Evolutionary conservation across 2,329 filamentous ascomycete genomes (phyloP), one percentile per base, ranked within the genome.

Genomic region (Clonostachys solani): DNA sequence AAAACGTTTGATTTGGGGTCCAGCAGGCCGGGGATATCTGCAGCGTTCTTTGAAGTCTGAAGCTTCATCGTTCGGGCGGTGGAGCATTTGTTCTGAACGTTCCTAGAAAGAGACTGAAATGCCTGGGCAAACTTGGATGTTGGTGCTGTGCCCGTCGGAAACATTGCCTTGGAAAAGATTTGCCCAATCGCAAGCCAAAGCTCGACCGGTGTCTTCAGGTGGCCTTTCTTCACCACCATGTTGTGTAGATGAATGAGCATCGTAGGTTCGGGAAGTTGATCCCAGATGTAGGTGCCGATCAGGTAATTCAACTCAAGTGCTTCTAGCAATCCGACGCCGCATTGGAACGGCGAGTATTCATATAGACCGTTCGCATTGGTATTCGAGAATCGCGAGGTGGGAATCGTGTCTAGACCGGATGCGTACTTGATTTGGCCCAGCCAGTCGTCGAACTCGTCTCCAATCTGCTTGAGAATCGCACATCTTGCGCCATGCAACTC

Each of bases 321-420:
- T 50, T 78, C 73, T 43, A 63, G 56, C 7, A 78, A 59, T 0
- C 71, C 70, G 12, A 65, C 64, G 15, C 72, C 74, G 36, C 73
- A 77, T 3, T 76, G 60, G 36, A 68, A 76, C 0, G 74, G 75
- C 4, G 70, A 77, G 47, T 72, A 74, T 16, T 72, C 66, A 65
- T 68, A 77, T 1, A 77, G 57, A 0, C 72, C 72, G 43, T 77
- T 74, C 1, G 63, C 6, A 49, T 71, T 63, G 3, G 60, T 62
- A 13, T 57, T 54, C 1, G 64, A 56, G 51, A 77, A 76, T 1
- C 67, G 66, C 3, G 72, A 74, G 4, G 62, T 62, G 0, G 67
- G 36, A n/a, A 38, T 38, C 36, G 36, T n/a, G 17, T 38, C 36
- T 12, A 38, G 36, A 18, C 36, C 36, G 36, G 17, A 10, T 9